Base-by-base conservation (phyloP, 2,329 filamentous ascomycete species). In the Cercospora janseana region DNA sequence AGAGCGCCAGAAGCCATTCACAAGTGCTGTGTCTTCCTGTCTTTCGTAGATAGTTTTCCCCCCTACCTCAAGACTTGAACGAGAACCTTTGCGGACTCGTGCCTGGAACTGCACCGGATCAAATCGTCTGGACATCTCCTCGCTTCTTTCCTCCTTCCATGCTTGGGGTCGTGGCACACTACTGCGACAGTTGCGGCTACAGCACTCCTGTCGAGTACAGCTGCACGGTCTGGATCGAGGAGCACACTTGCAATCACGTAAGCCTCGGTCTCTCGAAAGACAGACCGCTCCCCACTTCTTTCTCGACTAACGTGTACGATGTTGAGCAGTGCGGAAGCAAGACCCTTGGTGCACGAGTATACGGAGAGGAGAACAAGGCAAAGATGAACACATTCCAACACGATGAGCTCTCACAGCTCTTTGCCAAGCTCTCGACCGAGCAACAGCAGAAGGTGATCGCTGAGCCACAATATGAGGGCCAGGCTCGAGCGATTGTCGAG, bases 321-420 rank as follows among this genome's bases (percentile, higher is more conserved):
- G 27, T 38, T 44, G 24, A 23, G 37, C 69, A 76, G 73, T 75
- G 72, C 63, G 71, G 71, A 51, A 61, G 64, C 28, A 63, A 66
- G 47, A 70, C 69, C 32, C 61, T 57, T 15, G 72, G 72, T 28
- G 69, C 76, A 73, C 69, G 63, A 68, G 48, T 70, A 68, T 52
- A 71, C 71, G 61, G 56, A 71, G 57, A 72, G n/a, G n/a, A n/a
- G 70, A 58, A 62, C 68, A 64, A 75, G 72, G 56, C 38, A 23
- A 49, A 47, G 44, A 79, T 80, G 73, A 60, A 59, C 29, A 49
- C 58, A 10, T 82, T 86, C 69, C 79, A 83, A 62, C 83, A 91
- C 66, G 87, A 95, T 57, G 90, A 95, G 60, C 84, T 95, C 27
- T 80, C 85, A n/a, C 75, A 80, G 52, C 82, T 95, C 63, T 90